Conservation (phyloP, 2,329 filamentous ascomycete species). For the Exophiala alcalophila region DNA sequence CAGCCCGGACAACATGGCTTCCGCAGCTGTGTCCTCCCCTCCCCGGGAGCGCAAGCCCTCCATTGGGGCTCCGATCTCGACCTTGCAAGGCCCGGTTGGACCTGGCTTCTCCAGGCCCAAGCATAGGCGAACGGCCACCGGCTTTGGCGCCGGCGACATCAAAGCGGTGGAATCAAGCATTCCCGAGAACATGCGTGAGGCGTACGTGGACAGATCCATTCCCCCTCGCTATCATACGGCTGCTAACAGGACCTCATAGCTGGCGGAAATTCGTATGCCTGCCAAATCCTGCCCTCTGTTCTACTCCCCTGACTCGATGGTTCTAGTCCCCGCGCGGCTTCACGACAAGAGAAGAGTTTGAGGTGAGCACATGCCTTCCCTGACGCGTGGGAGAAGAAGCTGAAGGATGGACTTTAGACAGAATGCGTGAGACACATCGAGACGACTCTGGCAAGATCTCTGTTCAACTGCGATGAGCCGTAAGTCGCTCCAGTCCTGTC, state of each 20-base stretch:
- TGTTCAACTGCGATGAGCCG: constrained; percentile 96
- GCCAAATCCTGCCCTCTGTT: neutral
- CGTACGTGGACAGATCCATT: constrained; percentile 59
- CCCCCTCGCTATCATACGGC: neutral
- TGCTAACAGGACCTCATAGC: constrained; percentile 36
- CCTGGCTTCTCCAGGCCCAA: constrained; percentile 86
- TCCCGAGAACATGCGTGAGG: constrained; percentile 80
- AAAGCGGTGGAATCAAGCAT: constrained; percentile 90
- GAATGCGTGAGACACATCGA: constrained; percentile 93
- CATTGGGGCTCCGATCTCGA: constrained; percentile 75
- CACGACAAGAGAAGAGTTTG: constrained; percentile 75
- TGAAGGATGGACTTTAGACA: constrained; percentile 49
- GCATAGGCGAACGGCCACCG: constrained; percentile 95
- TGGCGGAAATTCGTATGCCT: constrained; percentile 53
- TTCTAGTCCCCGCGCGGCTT: constrained; percentile 65
- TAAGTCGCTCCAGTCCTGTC: constrained; percentile 33
- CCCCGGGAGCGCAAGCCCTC: constrained; percentile 76
- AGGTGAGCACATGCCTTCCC: constrained; percentile 39
- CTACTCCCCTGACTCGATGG: constrained; percentile 11
- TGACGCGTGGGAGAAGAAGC: constrained; percentile 1
- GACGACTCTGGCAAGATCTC: constrained; percentile 88
- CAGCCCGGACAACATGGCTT: constrained; percentile 16
- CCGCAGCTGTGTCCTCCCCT: constrained; percentile 31
- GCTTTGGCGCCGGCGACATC: constrained; percentile 86
- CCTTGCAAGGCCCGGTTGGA: constrained; percentile 81